Conservation (phyloP, 2,329 filamentous ascomycete species). For the Colletotrichum phormii region DNA sequence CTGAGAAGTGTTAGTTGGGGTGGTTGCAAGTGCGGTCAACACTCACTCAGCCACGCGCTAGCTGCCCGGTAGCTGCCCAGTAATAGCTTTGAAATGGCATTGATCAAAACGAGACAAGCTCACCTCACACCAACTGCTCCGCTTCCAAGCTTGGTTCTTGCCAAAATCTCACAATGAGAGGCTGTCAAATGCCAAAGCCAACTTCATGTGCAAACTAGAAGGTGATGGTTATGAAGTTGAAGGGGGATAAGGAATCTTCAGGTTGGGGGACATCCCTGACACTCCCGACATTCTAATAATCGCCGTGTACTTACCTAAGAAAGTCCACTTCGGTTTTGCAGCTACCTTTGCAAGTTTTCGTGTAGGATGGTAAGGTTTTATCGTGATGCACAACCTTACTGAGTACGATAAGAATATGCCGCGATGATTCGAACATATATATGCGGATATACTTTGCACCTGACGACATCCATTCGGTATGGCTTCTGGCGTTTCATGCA, state of each 20-base stretch:
- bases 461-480: neutral
- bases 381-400: neutral
- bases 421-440: neutral
- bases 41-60: conserved; percentile 4
- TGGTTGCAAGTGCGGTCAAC: neutral
- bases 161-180: neutral
- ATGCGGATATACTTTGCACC: neutral
- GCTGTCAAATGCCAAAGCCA: neutral
- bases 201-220: neutral
- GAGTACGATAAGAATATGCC: neutral
- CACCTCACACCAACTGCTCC: neutral
- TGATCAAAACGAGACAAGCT: neutral
- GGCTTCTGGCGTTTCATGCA: neutral
- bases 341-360: neutral
- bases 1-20: neutral
- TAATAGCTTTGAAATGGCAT: neutral
- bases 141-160: neutral
- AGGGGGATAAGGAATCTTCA: neutral
- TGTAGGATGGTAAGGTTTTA: neutral
- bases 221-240: neutral
- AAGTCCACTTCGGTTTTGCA: neutral
- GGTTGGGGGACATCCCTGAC: too few species aligned
- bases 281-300: neutral
- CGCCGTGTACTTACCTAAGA: neutral
- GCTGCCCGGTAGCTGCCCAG: neutral